These are phyloP conservation scores for Pichia terricola DNA, from an alignment of 1,139 yeast genomes.

Conservation along the genomic window DNA sequence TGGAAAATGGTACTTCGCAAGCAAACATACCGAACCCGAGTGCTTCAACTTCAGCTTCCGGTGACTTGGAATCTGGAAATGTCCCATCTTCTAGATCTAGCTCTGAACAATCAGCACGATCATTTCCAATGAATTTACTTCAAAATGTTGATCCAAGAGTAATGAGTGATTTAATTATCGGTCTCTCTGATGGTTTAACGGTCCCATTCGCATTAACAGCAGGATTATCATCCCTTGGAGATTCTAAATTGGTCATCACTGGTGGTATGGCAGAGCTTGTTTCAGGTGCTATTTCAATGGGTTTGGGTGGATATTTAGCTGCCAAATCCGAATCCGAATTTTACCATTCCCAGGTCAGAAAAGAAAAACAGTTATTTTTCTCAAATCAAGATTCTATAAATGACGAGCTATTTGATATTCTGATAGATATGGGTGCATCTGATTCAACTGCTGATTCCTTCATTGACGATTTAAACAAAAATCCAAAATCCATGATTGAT, in stretches of 20 bases:
- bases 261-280: slow-evolving; percentile 84
- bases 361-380: slow-evolving; percentile 61
- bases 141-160: slow-evolving; percentile 48
- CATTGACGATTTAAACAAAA: slow-evolving; percentile 57
- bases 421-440: slow-evolving; percentile 60
- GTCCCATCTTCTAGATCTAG: no score
- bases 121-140: slow-evolving; percentile 13
- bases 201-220: slow-evolving; percentile 83
- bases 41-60: no score
- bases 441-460: slow-evolving; percentile 58
- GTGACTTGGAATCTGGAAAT: no score
- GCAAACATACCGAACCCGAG: no score
- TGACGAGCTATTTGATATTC: slow-evolving; percentile 65
- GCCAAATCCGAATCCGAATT: slow-evolving; percentile 73
- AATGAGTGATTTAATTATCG: slow-evolving; percentile 73
- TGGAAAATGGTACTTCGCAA: no score
- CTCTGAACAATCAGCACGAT: background rate
- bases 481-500: slow-evolving; percentile 58
- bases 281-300: slow-evolving; percentile 81
- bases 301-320: slow-evolving; percentile 73
- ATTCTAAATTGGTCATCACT: slow-evolving; percentile 63
- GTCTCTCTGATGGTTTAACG: slow-evolving; percentile 71
- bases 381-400: slow-evolving; percentile 46
- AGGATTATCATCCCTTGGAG: slow-evolving; percentile 69
- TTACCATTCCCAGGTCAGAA: slow-evolving; percentile 58